Evolutionary conservation across 2,329 filamentous ascomycete species (phyloP).

Genomic region (Alternaria sp.): DNA sequence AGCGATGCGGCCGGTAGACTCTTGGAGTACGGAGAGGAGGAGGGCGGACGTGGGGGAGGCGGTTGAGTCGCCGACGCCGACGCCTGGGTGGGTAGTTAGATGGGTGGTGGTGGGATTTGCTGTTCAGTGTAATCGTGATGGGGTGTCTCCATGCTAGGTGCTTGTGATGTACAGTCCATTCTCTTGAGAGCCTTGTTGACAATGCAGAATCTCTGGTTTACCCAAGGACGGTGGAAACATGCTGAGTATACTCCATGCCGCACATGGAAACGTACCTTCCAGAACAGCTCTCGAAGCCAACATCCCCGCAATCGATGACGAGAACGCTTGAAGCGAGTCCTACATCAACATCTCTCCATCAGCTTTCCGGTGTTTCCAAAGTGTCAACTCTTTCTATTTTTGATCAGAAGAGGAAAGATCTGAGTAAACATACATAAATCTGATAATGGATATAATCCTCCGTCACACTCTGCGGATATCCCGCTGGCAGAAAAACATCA

Average conservation of each 20-base stretch:
- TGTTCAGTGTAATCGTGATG: background rate
- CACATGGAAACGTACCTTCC: conserved; percentile 58
- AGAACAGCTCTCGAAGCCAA: conserved; percentile 84
- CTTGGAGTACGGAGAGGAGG: conserved; percentile 81
- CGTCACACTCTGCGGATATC: conserved; percentile 87
- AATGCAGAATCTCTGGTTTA: background rate
- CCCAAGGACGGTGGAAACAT: background rate
- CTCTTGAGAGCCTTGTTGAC: background rate
- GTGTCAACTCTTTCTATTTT: too few relatives aligned
- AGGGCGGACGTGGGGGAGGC: conserved; percentile 82
- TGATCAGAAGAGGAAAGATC: background rate
- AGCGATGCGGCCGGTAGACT: conserved; percentile 78
- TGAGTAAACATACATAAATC: conserved; percentile 58
- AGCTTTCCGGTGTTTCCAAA: background rate
- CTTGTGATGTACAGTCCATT: background rate
- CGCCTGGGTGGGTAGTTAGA: conserved; percentile 52
- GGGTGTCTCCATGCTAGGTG: background rate
- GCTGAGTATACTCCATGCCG: background rate
- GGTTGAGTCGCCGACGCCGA: conserved; percentile 83
- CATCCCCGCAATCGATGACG: conserved; percentile 78
- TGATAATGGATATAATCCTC: conserved; percentile 82
- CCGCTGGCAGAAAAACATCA: conserved; percentile 82
- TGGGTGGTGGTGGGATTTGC: background rate
- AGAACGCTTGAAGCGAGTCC: conserved; percentile 85
- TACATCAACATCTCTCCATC: conserved; percentile 36